Base-by-base conservation (phyloP, 1,284 basidiomycete genomes). In the Cryptococcus jaspeensis region DNA sequence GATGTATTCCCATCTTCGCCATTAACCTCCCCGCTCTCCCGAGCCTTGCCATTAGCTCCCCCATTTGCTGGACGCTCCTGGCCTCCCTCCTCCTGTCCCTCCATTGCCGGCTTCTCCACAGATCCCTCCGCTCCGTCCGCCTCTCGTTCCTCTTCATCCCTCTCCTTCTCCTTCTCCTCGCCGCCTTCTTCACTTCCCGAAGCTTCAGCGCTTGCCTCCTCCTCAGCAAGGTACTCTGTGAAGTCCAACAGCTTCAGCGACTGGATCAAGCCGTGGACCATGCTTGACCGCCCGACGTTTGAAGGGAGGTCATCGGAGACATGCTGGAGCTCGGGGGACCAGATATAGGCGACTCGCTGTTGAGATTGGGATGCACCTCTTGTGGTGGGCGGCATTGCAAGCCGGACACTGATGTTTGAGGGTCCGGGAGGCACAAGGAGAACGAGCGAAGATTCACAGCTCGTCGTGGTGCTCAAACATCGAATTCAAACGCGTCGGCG, bases 251-350 rank as follows among this genome's bases (percentile, higher is more conserved):
- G 77, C 0, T 82, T 84, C 41, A 87, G 80, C 0, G 84, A 76
- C 32, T 80, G 80, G 52, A 86, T 78, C 12, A 95, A 81, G 1
- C 84, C 83, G 69, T 96, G 91, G 1, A 94, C 89, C 5, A 91
- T 72, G 0, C 84, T 72, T 0, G 92, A 92, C n/a, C 93, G 83
- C 15, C 87, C 86, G 51, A 73, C 80, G 72, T 96, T 95, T 1
- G 90, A 89, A 0, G 92, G 93, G 0, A 95, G 82, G 4, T 84
- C 79, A 20, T 78, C 69, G 5, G 65, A 67, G 1, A 66, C 65
- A 15, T 52, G 46, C 59, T 71, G 62, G 2, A 77, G 65, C 9
- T 59, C 50, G 11, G 57, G n/a, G 0, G 70, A 74, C 67, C 73
- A 73, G 37, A 77, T 58, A 50, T 76, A 77, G 4, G 49, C 28